phyloP scores from a whole-genome alignment of 2,329 filamentous ascomycete genomes.

The Cladosporium sp. region DNA sequence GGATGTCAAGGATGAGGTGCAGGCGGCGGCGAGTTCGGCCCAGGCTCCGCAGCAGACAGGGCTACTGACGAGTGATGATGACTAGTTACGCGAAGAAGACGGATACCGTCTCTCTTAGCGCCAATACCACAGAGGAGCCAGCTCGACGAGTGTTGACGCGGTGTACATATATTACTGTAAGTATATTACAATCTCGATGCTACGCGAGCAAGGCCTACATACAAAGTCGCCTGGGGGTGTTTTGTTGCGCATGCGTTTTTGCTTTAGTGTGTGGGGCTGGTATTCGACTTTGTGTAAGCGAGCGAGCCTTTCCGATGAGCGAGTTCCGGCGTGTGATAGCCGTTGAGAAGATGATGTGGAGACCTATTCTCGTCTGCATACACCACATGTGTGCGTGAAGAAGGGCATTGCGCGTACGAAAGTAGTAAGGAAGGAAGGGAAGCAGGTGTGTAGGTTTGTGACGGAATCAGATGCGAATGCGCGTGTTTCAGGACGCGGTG shows the following conservation, averaged over 20 bases:
- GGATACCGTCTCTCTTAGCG: constrained; percentile 4
- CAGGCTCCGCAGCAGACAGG: not conserved
- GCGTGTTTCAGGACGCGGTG: constrained; percentile 9
- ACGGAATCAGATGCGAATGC: not conserved
- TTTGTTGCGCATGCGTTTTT: not conserved
- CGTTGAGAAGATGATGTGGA: not conserved
- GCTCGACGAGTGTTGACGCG: not conserved
- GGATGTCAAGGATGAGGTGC: not conserved
- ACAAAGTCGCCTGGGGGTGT: not conserved
- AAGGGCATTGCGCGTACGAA: not conserved
- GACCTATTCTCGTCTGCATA: not conserved
- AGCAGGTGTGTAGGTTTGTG: not conserved
- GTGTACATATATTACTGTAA: not conserved
- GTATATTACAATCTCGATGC: not conserved
- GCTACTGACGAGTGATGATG: not conserved
- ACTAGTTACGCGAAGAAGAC: constrained; percentile 2
- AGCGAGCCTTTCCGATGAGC: not conserved
- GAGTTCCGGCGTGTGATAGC: not conserved
- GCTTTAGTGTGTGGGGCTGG: not conserved
- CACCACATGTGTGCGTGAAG: not conserved
- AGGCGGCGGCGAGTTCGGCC: constrained; percentile 1
- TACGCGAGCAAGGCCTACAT: not conserved
- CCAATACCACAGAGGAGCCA: not conserved
- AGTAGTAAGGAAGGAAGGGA: not conserved
- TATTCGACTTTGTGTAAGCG: not conserved